These are phyloP conservation scores for Monilinia polystroma DNA, from an alignment of 2,329 filamentous ascomycete species.

Conservation along the genomic window DNA sequence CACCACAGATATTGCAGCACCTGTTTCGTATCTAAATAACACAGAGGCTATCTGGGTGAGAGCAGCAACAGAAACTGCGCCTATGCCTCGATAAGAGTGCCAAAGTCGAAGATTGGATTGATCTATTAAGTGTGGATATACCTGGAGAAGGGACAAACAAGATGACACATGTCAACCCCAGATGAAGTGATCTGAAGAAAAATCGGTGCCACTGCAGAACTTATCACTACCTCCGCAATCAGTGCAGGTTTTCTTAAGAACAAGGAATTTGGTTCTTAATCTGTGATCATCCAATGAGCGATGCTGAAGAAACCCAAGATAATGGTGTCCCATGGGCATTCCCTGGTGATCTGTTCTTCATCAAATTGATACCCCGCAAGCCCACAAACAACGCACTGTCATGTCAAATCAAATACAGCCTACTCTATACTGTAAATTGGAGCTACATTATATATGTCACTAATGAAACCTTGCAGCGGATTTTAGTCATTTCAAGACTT, in stretches of 20 bases:
- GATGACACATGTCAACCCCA: background rate
- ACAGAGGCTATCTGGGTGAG: conserved; percentile 31
- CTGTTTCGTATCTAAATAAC: conserved; percentile 34
- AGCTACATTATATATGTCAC: conserved; percentile 6
- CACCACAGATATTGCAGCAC: conserved; percentile 31
- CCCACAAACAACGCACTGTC: conserved; percentile 10
- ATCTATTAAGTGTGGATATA: background rate
- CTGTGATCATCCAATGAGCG: conserved; percentile 6
- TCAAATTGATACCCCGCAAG: conserved; percentile 6
- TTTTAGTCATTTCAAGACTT: background rate
- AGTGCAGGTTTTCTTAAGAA: background rate
- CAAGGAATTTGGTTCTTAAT: background rate
- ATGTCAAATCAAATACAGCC: conserved; percentile 1
- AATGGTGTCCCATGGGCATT: conserved; percentile 5
- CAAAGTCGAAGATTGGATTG: conserved; percentile 18
- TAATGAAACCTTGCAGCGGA: background rate
- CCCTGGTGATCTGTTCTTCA: background rate
- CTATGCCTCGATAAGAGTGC: conserved; percentile 25
- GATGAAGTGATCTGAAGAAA: background rate
- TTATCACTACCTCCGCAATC: background rate
- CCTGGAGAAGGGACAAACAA: background rate
- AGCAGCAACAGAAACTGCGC: conserved; percentile 27
- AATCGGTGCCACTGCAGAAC: background rate
- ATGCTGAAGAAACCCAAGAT: background rate
- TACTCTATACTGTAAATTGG: background rate